Conservation (phyloP, 108 stramenopile genomes). For the Cyclotella sp. region DNA sequence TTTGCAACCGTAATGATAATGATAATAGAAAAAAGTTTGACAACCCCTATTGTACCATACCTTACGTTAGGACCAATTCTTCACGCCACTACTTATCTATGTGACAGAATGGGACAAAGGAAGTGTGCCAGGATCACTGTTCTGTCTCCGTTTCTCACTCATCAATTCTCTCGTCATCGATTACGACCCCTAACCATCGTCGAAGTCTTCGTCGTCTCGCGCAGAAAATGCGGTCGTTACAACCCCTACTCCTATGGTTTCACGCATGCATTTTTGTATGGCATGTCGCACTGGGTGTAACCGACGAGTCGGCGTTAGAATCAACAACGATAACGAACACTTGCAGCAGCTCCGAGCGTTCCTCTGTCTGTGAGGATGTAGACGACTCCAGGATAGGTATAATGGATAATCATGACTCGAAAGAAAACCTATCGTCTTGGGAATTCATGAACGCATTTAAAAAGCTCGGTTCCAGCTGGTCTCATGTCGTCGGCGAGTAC, state of each 20-base stretch:
- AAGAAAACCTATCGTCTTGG: constrained; percentile 35
- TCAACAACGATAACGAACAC: background rate
- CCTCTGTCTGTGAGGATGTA: background rate
- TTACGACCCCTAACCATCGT: no score
- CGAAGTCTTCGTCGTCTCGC: no score
- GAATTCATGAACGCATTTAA: constrained; percentile 54
- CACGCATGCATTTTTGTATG: background rate
- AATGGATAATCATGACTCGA: background rate
- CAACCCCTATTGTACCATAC: no score
- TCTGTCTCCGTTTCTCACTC: no score
- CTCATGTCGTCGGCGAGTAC: constrained; percentile 51
- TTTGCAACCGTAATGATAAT: no score
- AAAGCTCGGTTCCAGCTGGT: constrained; percentile 49
- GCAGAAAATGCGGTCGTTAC: background rate
- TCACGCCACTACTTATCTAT: no score
- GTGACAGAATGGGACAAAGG: no score
- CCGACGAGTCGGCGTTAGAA: background rate
- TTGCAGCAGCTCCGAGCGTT: background rate
- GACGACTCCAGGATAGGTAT: background rate
- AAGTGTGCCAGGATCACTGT: no score
- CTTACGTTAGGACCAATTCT: no score
- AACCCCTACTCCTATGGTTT: background rate
- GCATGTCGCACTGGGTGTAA: no score
- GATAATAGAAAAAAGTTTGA: no score
- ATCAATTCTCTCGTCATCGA: no score